A percentile compares a stretch with the other conserved stretches of the same genome.
Conservation (phyloP, 2,329 filamentous ascomycete species). For the Trichophyton schoenleinii region DNA sequence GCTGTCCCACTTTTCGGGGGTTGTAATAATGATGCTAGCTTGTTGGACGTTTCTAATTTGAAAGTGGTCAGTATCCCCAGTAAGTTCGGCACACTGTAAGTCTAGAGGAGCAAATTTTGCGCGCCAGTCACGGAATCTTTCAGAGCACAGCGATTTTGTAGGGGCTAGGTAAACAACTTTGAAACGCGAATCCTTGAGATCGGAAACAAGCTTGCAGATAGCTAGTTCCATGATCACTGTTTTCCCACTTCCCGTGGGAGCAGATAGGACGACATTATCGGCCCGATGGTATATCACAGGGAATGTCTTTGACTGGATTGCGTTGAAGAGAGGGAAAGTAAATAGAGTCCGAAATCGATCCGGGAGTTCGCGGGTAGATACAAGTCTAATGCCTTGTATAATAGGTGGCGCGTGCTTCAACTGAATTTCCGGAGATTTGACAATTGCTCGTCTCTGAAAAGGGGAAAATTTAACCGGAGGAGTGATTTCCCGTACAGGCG, state of each 20-base stretch:
- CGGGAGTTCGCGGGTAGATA: slow-evolving; percentile 50
- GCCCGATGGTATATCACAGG: slow-evolving; percentile 50
- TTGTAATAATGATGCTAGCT: slow-evolving; percentile 74
- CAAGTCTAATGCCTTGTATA: slow-evolving; percentile 48
- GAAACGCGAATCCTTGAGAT: slow-evolving; percentile 47
- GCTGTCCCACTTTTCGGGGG: slow-evolving; percentile 85
- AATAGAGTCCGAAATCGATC: slow-evolving; percentile 60
- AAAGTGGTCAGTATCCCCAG: slow-evolving; percentile 60
- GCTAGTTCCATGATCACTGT: slow-evolving; percentile 71
- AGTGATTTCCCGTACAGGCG: background rate
- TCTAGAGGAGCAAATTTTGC: slow-evolving; percentile 57
- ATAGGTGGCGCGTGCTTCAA: slow-evolving; percentile 29
- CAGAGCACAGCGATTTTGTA: slow-evolving; percentile 69
- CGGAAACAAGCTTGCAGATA: slow-evolving; percentile 57
- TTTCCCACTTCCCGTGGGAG: slow-evolving; percentile 77
- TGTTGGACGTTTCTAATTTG: slow-evolving; percentile 57
- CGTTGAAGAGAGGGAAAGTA: slow-evolving; percentile 64
- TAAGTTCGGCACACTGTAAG: slow-evolving; percentile 62
- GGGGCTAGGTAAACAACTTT: slow-evolving; percentile 80
- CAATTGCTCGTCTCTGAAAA: background rate
- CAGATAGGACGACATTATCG: slow-evolving; percentile 67
- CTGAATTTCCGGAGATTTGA: slow-evolving; percentile 15
- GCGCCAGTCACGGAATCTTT: slow-evolving; percentile 65
- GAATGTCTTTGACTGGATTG: slow-evolving; percentile 71
- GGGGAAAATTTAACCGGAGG: slow-evolving; percentile 2